Base-by-base conservation (phyloP, 1,284 basidiomycete species). In the Kalmanozyma brasiliensis region DNA sequence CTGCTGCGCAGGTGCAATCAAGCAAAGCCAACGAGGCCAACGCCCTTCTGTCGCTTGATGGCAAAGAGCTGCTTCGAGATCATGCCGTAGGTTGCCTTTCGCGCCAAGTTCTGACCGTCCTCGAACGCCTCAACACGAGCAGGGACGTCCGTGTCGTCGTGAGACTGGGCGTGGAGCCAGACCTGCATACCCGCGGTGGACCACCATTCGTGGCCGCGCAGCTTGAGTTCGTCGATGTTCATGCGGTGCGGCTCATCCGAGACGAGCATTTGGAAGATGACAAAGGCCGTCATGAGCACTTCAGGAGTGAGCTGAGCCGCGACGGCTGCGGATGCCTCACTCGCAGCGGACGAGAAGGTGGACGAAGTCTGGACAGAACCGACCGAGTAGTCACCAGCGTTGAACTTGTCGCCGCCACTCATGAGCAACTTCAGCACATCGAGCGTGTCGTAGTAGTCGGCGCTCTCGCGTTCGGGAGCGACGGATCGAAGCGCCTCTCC, bases 41-140 rank as follows among this genome's bases (percentile, higher is more conserved):
- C 60, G 17, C 69, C 69, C 32, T 64, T 67, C 34, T 59, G 52
- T 41, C 69, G 51, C 42, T 49, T 59, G 49, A 72, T 62, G 16
- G 60, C 64, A 48, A 81, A 64, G 19, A 79, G 52, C 49, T 76
- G 67, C 49, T 79, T 79, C 8, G 79, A 77, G 10, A 79, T 74
- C 56, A 81, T 70, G 16, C 65, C 73, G 42, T 81, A 81, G 11
- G 79, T 73, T 1, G 77, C 73, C 23, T 78, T 74, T n/a, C 72
- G 70, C 4, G 76, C 76, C 36, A 81, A 53, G 23, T 61, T 70
- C 45, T 73, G 67, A 17, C 65, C 63, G 16, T 76, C 76, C 34
- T 73, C 74, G n/a, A 73, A 51, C 3, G 66, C 73, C 29, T 66
- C 57, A 22, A 57, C 49, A 16, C 57, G 46, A 10, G 49, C 35